Conservation (phyloP, 2,329 filamentous ascomycete genomes). For the Fusarium sp. region DNA sequence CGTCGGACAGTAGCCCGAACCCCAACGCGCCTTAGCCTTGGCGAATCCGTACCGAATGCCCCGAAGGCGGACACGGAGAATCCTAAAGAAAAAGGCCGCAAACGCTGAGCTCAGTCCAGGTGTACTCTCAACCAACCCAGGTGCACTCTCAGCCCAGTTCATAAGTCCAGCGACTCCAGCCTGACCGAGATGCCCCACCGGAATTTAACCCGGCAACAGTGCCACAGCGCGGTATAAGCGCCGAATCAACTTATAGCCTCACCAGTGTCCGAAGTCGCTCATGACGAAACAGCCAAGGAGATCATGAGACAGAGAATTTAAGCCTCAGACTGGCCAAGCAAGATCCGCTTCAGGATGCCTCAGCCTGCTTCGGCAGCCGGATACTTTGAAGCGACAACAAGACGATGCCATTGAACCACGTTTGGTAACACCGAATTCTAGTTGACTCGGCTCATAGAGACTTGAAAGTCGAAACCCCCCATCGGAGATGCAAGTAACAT, state of each 20-base stretch:
- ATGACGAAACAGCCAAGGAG: constrained; percentile 21
- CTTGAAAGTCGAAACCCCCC: neutral
- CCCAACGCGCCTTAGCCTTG: constrained; percentile 38
- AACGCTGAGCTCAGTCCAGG: constrained; percentile 26
- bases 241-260: constrained; percentile 34
- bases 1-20: constrained; percentile 43
- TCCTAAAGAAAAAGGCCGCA: constrained; percentile 41
- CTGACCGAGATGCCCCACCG: constrained; percentile 29
- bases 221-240: constrained; percentile 33
- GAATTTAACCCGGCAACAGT: constrained; percentile 37
- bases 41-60: constrained; percentile 33
- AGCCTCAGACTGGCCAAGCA: constrained; percentile 7
- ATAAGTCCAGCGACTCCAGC: constrained; percentile 2
- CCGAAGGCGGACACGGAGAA: constrained; percentile 34
- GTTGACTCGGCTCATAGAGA: constrained; percentile 20
- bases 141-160: constrained; percentile 21
- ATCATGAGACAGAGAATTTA: constrained; percentile 4
- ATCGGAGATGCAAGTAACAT: constrained; percentile 7
- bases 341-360: constrained; percentile 2
- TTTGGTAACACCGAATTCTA: neutral
- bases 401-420: neutral
- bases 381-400: neutral
- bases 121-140: constrained; percentile 21
- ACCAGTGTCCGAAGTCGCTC: constrained; percentile 41
- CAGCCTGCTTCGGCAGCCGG: constrained; percentile 1